Evolutionary conservation across 768 basidiomycete genomes (phyloP).

Genomic region (Russula foetens): DNA sequence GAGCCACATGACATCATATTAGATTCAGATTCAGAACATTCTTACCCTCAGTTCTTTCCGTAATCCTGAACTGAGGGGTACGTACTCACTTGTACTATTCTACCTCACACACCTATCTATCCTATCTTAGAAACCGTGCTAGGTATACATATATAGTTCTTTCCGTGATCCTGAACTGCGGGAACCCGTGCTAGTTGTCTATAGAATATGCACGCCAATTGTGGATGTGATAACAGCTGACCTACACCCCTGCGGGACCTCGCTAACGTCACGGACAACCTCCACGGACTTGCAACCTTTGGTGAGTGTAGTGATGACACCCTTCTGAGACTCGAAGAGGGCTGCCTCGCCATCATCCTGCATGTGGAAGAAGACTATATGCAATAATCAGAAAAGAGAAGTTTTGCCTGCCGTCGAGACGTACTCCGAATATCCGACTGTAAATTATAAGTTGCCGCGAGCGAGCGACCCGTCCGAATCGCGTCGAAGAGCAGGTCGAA

Average conservation of each 20-base stretch:
- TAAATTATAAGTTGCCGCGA: constrained; percentile 85
- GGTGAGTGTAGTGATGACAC: constrained; percentile 72
- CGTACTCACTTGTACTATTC: no score
- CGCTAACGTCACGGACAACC: constrained; percentile 51
- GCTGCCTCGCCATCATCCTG: constrained; percentile 52
- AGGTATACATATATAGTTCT: no score
- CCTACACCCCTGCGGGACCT: constrained; percentile 87
- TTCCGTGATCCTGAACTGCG: no score
- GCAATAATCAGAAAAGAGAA: neutral
- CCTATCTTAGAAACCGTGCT: no score
- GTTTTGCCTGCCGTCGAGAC: constrained; percentile 20
- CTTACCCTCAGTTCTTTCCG: no score
- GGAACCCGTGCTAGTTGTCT: no score
- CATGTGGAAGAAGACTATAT: constrained; percentile 67
- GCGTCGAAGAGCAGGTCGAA: constrained; percentile 83
- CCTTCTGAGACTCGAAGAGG: constrained; percentile 62
- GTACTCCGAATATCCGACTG: constrained; percentile 76
- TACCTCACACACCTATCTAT: no score
- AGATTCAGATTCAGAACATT: no score
- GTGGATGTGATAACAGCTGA: constrained; percentile 70
- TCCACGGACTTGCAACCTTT: constrained; percentile 80
- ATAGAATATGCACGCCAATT: constrained; percentile 70
- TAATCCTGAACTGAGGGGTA: no score
- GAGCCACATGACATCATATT: no score
- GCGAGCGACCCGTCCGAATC: constrained; percentile 71